Conservation (phyloP, 106 monocot genomes). For the Allium cepa region DNA sequence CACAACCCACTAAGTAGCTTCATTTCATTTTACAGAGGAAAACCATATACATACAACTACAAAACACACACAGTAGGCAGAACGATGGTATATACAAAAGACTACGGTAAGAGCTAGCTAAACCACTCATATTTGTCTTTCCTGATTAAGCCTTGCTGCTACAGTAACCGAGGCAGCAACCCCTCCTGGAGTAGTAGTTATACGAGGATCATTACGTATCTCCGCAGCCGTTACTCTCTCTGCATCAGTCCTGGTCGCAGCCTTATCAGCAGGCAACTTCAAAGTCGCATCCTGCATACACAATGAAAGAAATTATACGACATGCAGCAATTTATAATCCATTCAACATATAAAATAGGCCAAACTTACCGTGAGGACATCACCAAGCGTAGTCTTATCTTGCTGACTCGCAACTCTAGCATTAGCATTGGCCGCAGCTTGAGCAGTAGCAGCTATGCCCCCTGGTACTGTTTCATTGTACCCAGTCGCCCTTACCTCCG, state of each 20-base stretch:
- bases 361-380: slow-evolving; percentile 22
- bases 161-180: slow-evolving; percentile 44
- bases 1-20: too few relatives aligned
- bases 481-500: slow-evolving; percentile 48
- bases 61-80: too few relatives aligned
- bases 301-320: not conserved
- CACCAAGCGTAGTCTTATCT: slow-evolving; percentile 32
- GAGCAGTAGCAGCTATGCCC: slow-evolving; percentile 42
- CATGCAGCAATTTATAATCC: not conserved
- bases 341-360: not conserved
- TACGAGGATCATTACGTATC: slow-evolving; percentile 37
- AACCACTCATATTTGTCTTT: not conserved
- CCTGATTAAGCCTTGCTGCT: slow-evolving; percentile 51
- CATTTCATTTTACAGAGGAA: too few relatives aligned
- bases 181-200: slow-evolving; percentile 22
- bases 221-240: slow-evolving; percentile 49
- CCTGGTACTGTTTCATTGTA: slow-evolving; percentile 11
- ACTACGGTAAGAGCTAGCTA: too few relatives aligned
- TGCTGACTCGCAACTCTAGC: slow-evolving; percentile 8
- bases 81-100: too few relatives aligned
- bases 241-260: slow-evolving; percentile 46
- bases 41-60: too few relatives aligned
- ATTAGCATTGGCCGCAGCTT: slow-evolving; percentile 39
- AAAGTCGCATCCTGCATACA: slow-evolving; percentile 33
- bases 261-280: slow-evolving; percentile 47